phyloP scores from a whole-genome alignment of 108 stramenopile genomes.

The Nannochloropsis oceanica region DNA sequence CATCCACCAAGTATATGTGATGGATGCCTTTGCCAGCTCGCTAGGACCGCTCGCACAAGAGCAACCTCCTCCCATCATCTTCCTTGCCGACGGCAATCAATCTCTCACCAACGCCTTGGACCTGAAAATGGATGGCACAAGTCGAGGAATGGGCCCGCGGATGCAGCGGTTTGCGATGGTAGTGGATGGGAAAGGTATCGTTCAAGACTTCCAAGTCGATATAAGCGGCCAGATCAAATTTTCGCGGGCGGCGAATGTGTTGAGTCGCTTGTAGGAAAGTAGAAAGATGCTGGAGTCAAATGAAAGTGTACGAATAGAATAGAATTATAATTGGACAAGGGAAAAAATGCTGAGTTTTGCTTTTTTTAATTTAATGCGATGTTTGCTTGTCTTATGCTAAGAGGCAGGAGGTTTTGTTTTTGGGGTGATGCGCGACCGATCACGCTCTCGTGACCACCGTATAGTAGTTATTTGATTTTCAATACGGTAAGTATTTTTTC shows the following conservation, averaged over 20 bases:
- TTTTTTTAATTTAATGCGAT: not conserved
- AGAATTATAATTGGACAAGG: not conserved
- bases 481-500: too few relatives aligned
- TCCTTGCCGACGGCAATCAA: not conserved
- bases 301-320: not conserved
- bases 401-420: too few relatives aligned
- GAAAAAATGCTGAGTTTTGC: not conserved
- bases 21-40: not conserved
- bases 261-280: not conserved
- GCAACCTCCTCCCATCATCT: not conserved
- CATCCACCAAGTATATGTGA: not conserved
- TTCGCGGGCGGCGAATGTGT: not conserved
- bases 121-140: not conserved
- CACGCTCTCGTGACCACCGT: too few relatives aligned
- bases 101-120: not conserved
- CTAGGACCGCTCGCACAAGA: not conserved
- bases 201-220: not conserved
- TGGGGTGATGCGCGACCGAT: too few relatives aligned
- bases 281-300: too few relatives aligned
- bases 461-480: too few relatives aligned
- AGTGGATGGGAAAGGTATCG: not conserved
- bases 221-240: not conserved
- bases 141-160: not conserved
- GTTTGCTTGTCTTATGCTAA: too few relatives aligned
- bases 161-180: not conserved